Evolutionary conservation across 352 stramenopile genomes (phyloP), one percentile per base, ranked within the genome.

Genomic region (Globisporangium parvum): DNA sequence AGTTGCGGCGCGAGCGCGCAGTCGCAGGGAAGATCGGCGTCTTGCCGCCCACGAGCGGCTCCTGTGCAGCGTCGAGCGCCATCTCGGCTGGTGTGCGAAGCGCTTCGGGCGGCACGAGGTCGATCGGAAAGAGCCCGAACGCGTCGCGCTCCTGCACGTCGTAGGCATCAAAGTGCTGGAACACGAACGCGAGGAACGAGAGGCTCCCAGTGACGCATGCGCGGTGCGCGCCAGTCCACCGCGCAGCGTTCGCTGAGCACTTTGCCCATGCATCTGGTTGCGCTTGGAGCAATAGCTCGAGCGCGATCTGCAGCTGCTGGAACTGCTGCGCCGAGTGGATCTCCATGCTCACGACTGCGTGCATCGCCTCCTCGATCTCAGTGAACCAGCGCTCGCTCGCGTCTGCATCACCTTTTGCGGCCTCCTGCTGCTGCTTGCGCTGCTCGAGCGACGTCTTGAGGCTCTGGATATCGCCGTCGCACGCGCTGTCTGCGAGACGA

Each of bases 131-230:
- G 21, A 87, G 55, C 0, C 76, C 76, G 42, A 77, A 87, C 3
- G 54, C 57, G 58, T 87, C 76, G 15, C 76, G 71, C n/a, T 59
- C 61, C 46, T 82, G 58, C 18, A 57, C 47, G 41, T 66, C 60
- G 24, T 68, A 71, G 23, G 76, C 59, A 10, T 55, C 26, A 26
- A 73, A 66, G 47, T 75, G 70, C 40, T 75, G 64, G 31, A 78
- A 66, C 23, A 75, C 62, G 48, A 87, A 87, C 12, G 68, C 47
- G 17, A 87, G 60, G 57, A 87, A 87, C 28, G 63, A 68, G 24
- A 85, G 51, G 62, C 85, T 87, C 28, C 72, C 73, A 0, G 72
- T 80, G 17, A 80, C 77, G 51, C 77, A 87, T 6, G 74, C 72
- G 58, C 72, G 71, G 59, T 85, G 77, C 14, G 75, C 66, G 3